These are phyloP conservation scores for Holtermannia corniformis DNA, from an alignment of 768 basidiomycete species.

Conservation along the genomic window DNA sequence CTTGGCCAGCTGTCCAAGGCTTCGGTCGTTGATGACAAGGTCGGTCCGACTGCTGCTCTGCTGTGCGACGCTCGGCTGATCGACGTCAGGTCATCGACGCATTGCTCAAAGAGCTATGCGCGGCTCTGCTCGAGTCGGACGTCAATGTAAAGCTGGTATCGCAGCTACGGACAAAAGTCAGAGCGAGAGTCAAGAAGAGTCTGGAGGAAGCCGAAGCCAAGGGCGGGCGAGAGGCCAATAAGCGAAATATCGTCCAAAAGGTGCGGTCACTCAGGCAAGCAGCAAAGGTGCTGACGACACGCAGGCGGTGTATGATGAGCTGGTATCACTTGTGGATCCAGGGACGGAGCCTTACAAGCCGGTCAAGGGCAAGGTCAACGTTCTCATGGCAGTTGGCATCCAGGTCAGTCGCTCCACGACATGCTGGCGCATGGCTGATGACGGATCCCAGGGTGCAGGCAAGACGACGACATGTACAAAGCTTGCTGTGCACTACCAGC, in stretches of 20 bases:
- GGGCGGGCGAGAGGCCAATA: slow-evolving; percentile 61
- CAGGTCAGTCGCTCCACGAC: slow-evolving; percentile 51
- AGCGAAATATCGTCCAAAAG: slow-evolving; percentile 85
- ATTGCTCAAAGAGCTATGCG: slow-evolving; percentile 86
- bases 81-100: slow-evolving; percentile 72
- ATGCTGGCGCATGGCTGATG: background rate
- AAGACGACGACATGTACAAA: slow-evolving; percentile 99
- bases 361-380: slow-evolving; percentile 83
- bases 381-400: slow-evolving; percentile 95
- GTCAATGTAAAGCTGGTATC: slow-evolving; percentile 97
- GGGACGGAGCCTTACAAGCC: slow-evolving; percentile 94
- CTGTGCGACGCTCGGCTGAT: background rate
- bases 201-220: slow-evolving; percentile 59
- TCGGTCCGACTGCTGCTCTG: slow-evolving; percentile 35
- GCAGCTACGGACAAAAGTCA: slow-evolving; percentile 75
- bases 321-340: slow-evolving; percentile 89
- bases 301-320: slow-evolving; percentile 92
- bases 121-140: slow-evolving; percentile 88
- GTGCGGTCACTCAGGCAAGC: slow-evolving; percentile 43
- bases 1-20: slow-evolving; percentile 79
- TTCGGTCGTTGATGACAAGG: slow-evolving; percentile 85
- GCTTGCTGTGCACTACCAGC: slow-evolving; percentile 93
- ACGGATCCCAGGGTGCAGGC: slow-evolving; percentile 67
- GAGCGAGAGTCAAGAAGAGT: slow-evolving; percentile 51
- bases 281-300: background rate